These are phyloP conservation scores for Tolypocladium amazonense DNA, from an alignment of 2,329 filamentous ascomycete genomes.

Conservation along the genomic window DNA sequence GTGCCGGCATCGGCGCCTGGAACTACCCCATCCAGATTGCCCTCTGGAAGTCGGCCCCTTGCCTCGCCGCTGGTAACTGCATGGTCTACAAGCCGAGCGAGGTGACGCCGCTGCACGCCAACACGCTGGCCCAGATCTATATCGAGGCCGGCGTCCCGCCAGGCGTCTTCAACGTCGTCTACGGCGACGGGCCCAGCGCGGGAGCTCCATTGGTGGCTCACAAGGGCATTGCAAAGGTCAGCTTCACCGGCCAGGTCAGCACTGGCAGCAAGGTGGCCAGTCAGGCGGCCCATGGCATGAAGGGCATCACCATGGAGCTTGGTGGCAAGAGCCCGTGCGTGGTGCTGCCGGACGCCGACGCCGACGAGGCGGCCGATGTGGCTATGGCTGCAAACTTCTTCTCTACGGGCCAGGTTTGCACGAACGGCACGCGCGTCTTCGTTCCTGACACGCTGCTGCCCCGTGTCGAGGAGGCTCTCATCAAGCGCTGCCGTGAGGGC, in stretches of 20 bases:
- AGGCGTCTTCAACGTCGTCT: conserved; percentile 80
- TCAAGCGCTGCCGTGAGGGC: conserved; percentile 44
- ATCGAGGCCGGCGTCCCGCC: conserved; percentile 67
- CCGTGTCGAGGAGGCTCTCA: conserved; percentile 56
- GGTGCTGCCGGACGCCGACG: conserved; percentile 67
- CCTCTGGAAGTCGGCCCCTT: conserved; percentile 80
- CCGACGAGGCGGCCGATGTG: conserved; percentile 74
- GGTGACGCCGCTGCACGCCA: conserved; percentile 73
- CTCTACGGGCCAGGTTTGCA: conserved; percentile 85
- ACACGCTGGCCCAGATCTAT: conserved; percentile 66
- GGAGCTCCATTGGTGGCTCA: conserved; percentile 68
- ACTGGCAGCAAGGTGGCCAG: conserved; percentile 76
- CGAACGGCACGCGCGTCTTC: conserved; percentile 84
- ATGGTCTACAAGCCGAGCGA: conserved; percentile 90
- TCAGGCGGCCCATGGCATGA: conserved; percentile 67
- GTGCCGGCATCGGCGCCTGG: conserved; percentile 81
- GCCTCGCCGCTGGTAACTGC: conserved; percentile 75
- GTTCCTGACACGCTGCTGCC: conserved; percentile 55
- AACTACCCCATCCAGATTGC: conserved; percentile 90
- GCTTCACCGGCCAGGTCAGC: conserved; percentile 78
- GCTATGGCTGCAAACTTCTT: conserved; percentile 95
- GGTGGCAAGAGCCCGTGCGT: conserved; percentile 79
- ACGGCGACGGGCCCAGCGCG: conserved; percentile 62
- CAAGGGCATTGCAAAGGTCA: conserved; percentile 68
- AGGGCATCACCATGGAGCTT: conserved; percentile 86